These are phyloP conservation scores for Blastobotrys mokoenaii DNA, from an alignment of 805 yeast species.

Conservation along the genomic window DNA sequence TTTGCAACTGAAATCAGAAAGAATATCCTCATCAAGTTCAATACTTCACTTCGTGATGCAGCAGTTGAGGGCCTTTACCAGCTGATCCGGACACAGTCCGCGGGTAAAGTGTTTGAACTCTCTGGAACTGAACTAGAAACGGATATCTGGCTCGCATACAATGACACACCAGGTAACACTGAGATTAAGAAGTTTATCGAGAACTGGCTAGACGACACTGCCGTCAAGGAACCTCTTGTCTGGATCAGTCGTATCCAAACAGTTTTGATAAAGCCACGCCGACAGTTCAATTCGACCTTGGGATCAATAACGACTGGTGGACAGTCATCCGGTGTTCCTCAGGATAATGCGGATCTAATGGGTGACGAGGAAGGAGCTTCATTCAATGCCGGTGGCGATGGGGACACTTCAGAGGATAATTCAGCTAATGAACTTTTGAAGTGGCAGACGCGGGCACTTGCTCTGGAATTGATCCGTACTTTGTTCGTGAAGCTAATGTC, in stretches of 20 bases:
- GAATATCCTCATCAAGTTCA: constrained; percentile 14
- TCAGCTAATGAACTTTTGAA: constrained; percentile 29
- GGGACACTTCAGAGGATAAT: constrained; percentile 12
- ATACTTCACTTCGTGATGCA: constrained; percentile 24
- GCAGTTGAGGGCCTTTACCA: constrained; percentile 54
- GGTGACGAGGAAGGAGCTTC: constrained; percentile 41
- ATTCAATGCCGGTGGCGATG: constrained; percentile 14
- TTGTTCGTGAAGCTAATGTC: constrained; percentile 18
- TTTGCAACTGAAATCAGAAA: constrained; percentile 21
- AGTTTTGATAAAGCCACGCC: constrained; percentile 35
- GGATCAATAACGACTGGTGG: not conserved
- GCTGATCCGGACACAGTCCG: constrained; percentile 46
- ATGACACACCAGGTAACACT: constrained; percentile 36
- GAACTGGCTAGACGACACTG: constrained; percentile 54
- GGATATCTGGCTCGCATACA: constrained; percentile 53
- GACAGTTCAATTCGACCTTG: constrained; percentile 27
- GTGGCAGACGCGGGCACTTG: constrained; percentile 37
- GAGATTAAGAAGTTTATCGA: constrained; percentile 39
- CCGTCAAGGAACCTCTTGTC: constrained; percentile 31
- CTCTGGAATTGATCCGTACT: constrained; percentile 26
- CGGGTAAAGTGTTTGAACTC: constrained; percentile 31
- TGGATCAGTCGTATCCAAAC: constrained; percentile 54
- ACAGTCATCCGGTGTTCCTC: constrained; percentile 13
- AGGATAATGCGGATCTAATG: constrained; percentile 14
- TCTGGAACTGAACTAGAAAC: constrained; percentile 38